Base-by-base conservation (phyloP, 1,284 basidiomycete species). In the Vanrija humicola region DNA sequence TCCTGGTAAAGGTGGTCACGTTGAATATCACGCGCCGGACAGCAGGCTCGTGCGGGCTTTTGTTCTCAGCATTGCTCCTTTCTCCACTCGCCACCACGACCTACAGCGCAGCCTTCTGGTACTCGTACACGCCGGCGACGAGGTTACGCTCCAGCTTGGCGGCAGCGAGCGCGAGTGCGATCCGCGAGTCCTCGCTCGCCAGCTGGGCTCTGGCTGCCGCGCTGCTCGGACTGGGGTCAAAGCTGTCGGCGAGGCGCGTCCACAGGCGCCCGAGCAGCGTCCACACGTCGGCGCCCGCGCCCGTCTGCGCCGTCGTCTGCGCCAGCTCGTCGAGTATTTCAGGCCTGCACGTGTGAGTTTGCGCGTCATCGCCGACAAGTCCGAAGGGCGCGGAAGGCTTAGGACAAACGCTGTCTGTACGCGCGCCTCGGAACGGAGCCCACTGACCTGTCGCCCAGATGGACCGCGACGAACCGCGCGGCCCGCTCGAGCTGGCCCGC, bases 101-200 rank as follows among this genome's bases (percentile, higher is more conserved):
- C 60, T 15, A 75, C 72, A 60, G 39, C 6, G 67, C 64, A 5
- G 43, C 48, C 2, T 43, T 38, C 50, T 75, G 73, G 50, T 65
- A 58, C 10, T 50, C 45, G 29, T 46, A 46, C 15, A 68, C n/a
- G 0, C 72, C 73, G 10, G 73, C 73, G 3, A 73, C 46, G 23
- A 75, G 55, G 53, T 75, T 73, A 16, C 72, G 57, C 50, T 75
- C 69, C 26, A 75, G 42, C 55, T 70, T 73, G 3, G 62, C 72
- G 19, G 70, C 44, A 0, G 58, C 66, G 12, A 63, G 43, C 6
- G 64, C 67, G 6, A 72, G 53, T 3, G 53, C 49, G 28, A 67
- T 61, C 12, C 58, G 43, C 5, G 61, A 58, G 21, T 59, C 58
- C 48, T 70, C 68, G 8, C 38, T 28, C 3, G 28, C 21, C 1